Evolutionary conservation across 208 protist genomes (phyloP), one percentile per base, ranked within the genome.

Genomic region (Trypanosoma boissoni): DNA sequence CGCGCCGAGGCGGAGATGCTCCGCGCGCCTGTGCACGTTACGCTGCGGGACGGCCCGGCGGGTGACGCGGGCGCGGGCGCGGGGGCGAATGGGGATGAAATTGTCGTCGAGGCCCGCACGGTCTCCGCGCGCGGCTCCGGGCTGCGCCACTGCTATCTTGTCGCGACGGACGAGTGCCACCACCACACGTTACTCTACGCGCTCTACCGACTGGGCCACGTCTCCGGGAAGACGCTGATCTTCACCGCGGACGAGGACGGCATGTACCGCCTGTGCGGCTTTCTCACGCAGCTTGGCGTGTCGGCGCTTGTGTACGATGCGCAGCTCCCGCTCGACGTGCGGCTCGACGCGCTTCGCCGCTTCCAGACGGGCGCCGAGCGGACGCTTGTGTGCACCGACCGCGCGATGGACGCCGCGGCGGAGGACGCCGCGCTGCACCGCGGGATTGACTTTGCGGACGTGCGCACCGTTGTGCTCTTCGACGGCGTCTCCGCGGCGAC

Each of bases 381-480:
- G n/a, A 96, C 93, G 32, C 82, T 99, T 18, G 97, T 99, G 54
- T 98, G 97, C 48, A 98, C 96, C 18, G 97, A 99, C 76, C 82
- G 88, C 50, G 97, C 76, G 26, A 53, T 94, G 21, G 92, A 89
- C 66, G 92, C 65, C 29, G 81, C 74, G 16, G 80, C 85, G 16
- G 59, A 70, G 26, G 42, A 72, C 51, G 89, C 78, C 1, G 78
- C 84, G 7, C 68, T 98, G 8, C 86, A 97, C 27, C 92, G 97
- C 53, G 97, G 97, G 60, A 91, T 99, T 56, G 98, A 99, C 78
- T 99, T 99, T 68, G 61, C 80, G 28, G 83, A 98, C 67, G 96
- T 99, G 6, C 78, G 81, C 48, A 97, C 94, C 60, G 92, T 99
- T 10, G 84, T 99, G 61, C 88, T 99, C 36, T 98, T 99, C 63